These are phyloP conservation scores for Geoglossum glabrum DNA, from an alignment of 495 filamentous ascomycete species.

Conservation along the genomic window DNA sequence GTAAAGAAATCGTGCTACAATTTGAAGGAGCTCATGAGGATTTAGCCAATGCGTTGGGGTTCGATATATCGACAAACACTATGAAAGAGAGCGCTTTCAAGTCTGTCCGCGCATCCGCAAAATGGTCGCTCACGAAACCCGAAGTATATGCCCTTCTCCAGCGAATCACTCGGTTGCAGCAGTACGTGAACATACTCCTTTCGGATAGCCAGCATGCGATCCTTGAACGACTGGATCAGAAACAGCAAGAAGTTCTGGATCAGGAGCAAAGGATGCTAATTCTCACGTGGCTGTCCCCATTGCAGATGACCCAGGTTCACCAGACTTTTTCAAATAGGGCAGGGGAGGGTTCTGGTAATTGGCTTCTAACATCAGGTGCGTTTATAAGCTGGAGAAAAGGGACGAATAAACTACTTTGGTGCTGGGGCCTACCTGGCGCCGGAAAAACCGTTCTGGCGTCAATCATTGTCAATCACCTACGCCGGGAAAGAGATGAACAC, in stretches of 20 bases:
- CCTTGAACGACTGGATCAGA: neutral
- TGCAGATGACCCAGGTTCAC: neutral
- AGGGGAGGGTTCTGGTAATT: constrained; percentile 4
- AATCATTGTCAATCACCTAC: constrained; percentile 7
- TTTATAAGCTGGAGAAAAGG: constrained; percentile 2
- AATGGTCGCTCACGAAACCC: constrained; percentile 4
- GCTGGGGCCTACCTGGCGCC: constrained; percentile 7
- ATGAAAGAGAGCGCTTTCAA: constrained; percentile 1
- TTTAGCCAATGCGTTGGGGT: neutral
- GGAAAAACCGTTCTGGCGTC: constrained; percentile 8
- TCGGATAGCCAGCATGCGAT: neutral
- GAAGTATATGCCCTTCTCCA: constrained; percentile 4
- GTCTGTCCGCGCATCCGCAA: neutral
- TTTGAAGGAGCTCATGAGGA: constrained; percentile 6
- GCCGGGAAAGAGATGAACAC: neutral
- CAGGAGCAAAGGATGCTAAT: neutral
- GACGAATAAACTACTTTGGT: constrained; percentile 1
- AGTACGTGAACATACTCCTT: constrained; percentile 3
- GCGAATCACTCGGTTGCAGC: constrained; percentile 5
- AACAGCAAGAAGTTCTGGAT: neutral
- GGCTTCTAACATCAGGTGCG: constrained; percentile 3
- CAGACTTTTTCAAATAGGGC: constrained; percentile 1
- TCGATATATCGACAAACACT: neutral
- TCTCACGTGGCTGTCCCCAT: constrained; percentile 5
- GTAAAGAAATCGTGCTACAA: constrained; percentile 1